Base-by-base conservation (phyloP, 1,284 basidiomycete species). In the Tylopilus sp. region DNA sequence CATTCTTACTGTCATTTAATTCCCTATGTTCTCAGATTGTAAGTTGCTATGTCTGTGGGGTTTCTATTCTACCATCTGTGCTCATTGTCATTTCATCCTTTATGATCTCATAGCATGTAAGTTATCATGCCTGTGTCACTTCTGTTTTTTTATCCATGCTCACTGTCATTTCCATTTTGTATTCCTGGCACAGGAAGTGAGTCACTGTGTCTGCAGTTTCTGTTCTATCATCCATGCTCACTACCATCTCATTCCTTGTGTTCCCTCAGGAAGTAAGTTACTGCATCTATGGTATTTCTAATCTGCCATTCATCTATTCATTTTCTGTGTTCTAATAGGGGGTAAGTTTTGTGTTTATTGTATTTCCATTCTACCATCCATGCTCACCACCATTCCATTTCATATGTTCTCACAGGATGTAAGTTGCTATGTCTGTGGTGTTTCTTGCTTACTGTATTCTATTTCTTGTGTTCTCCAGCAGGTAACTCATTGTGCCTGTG, bases 71-170 rank as follows among this genome's bases (percentile, higher is more conserved):
- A 24, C 21, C 21, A 24, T 24, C 21, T 6, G 6, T 24, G 3
- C 21, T 24, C 21, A 24, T 6, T 24, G 21, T 6, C 21, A 24
- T 24, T 24, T 6, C 21, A 24, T 18, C 11, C 17, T 15, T 33
- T 33, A 15, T 33, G 7, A n/a, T 33, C 15, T n/a, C 3, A 6
- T 15, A n/a, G 31, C 4, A 1, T 3, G 14, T 33, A n/a, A 15
- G 15, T 2, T 30, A 12, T 4, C 2, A 4, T 4, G 3, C 2
- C 10, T 4, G 7, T n/a, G n/a, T n/a, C n/a, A n/a, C n/a, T n/a
- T n/a, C n/a, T 35, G 34, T 35, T 17, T 18, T 2, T 18, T 8
- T 35, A 35, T 18, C 11, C 34, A 35, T 35, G 31, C 31, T 33
- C 2, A 33, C 31, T 33, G 14, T 7, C 31, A n/a, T n/a, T 33